A percentile compares a stretch with the other conserved stretches of the same genome.
Evolutionary conservation across 108 stramenopile genomes (phyloP).

Genomic region (Fistulifera pelliculosa): DNA sequence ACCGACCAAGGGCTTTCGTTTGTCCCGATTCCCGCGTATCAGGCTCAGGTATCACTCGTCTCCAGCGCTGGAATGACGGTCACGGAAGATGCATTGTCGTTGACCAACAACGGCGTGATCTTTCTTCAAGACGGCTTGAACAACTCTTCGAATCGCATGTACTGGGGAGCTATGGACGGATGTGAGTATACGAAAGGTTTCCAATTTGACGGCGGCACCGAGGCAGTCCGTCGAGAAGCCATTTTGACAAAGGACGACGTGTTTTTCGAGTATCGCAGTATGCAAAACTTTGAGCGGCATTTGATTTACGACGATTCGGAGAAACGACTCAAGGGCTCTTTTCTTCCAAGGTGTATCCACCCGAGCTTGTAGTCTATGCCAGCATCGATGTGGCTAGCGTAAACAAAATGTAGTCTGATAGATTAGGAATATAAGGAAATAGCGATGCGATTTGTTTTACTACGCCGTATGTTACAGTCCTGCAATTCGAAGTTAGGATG

Average conservation of each 20-base stretch:
- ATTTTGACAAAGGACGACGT: constrained; percentile 42
- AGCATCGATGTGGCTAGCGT: constrained; percentile 27
- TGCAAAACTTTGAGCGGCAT: constrained; percentile 1
- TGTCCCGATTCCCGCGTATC: constrained; percentile 41
- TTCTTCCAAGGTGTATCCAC: constrained; percentile 32
- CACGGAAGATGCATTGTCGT: constrained; percentile 24
- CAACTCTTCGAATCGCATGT: constrained; percentile 11
- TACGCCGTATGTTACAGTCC: too few species aligned
- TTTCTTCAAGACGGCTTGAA: constrained; percentile 47
- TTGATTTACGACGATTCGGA: constrained; percentile 27
- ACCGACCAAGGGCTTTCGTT: constrained; percentile 11
- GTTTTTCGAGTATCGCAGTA: constrained; percentile 31
- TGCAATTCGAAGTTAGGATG: too few species aligned
- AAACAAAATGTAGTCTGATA: neutral
- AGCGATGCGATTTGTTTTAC: too few species aligned
- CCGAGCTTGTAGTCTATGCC: constrained; percentile 40
- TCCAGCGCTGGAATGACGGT: constrained; percentile 56
- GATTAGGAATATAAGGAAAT: too few species aligned
- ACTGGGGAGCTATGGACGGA: constrained; percentile 23
- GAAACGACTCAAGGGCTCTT: constrained; percentile 26
- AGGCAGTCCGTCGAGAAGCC: constrained; percentile 41
- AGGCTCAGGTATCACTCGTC: constrained; percentile 62
- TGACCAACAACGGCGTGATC: constrained; percentile 43
- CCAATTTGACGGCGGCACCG: constrained; percentile 52
- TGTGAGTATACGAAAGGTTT: constrained; percentile 19